Conservation (phyloP, 1,139 yeast species). For the Spathaspora sp. region DNA sequence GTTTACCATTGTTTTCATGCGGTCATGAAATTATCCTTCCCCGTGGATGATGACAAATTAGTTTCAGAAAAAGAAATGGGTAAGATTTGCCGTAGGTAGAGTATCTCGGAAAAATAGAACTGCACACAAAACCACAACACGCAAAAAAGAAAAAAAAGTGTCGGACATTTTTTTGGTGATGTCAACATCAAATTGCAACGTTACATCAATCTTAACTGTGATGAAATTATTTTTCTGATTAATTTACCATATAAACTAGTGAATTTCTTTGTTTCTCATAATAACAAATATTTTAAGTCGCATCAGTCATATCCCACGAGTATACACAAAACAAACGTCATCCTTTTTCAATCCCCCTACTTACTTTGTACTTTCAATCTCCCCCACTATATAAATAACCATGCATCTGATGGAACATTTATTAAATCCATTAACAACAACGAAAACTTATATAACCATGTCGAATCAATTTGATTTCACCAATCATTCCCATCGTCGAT, state of each 20-base stretch:
- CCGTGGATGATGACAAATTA: neutral
- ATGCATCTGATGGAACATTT: slow-evolving; percentile 20
- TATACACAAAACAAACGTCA: slow-evolving; percentile 1
- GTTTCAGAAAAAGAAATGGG: neutral
- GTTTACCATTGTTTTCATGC: neutral
- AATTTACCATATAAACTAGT: neutral
- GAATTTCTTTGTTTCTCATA: neutral
- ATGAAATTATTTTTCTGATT: neutral
- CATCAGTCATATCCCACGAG: slow-evolving; percentile 5
- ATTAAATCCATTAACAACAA: slow-evolving; percentile 23
- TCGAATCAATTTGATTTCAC: slow-evolving; percentile 45
- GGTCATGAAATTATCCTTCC: neutral
- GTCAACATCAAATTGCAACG: slow-evolving; percentile 17
- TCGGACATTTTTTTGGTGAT: slow-evolving; percentile 1
- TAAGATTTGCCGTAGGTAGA: neutral
- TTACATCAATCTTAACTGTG: slow-evolving; percentile 14
- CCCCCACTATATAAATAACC: neutral
- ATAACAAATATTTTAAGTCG: neutral
- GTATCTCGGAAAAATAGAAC: neutral
- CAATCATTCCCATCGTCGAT: slow-evolving; percentile 65
- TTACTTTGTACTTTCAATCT: neutral
- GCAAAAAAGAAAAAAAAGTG: neutral
- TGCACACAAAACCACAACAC: neutral
- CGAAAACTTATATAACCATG: slow-evolving; percentile 22
- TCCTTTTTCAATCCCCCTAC: neutral